Conservation (phyloP, 2,329 filamentous ascomycete genomes). For the Tolypocladium pustulatum region DNA sequence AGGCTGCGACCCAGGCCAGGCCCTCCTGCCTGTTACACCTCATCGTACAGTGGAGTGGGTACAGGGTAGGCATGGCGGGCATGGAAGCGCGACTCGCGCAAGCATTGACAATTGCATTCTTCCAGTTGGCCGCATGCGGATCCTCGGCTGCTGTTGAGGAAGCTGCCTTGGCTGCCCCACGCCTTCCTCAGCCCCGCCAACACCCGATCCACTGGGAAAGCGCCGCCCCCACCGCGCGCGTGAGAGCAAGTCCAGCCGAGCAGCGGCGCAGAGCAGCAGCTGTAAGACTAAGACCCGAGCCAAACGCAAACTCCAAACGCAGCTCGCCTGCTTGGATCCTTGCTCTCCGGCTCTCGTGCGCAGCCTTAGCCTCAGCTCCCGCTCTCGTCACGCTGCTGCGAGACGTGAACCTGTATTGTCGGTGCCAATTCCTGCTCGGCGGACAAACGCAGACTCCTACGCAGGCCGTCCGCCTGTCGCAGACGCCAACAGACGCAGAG, state of each 20-base stretch:
- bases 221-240: not conserved
- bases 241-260: not conserved
- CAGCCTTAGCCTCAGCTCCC: not conserved
- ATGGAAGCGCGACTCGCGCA: not conserved
- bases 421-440: not conserved
- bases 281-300: not conserved
- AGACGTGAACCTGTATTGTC: not conserved
- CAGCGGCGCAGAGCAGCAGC: not conserved
- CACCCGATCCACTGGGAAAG: not conserved
- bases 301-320: not conserved
- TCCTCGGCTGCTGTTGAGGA: not conserved
- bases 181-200: not conserved
- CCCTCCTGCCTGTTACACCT: no score
- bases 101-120: not conserved
- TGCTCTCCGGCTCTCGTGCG: not conserved
- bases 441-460: not conserved
- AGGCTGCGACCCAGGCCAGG: no score
- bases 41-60: not conserved
- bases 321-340: not conserved
- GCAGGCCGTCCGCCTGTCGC: not conserved
- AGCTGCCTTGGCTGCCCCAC: not conserved
- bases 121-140: not conserved
- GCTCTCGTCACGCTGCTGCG: not conserved
- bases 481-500: not conserved
- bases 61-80: not conserved